Evolutionary conservation across 345 rosid genomes (phyloP).

Genomic region (Gynandropsis gynandra): DNA sequence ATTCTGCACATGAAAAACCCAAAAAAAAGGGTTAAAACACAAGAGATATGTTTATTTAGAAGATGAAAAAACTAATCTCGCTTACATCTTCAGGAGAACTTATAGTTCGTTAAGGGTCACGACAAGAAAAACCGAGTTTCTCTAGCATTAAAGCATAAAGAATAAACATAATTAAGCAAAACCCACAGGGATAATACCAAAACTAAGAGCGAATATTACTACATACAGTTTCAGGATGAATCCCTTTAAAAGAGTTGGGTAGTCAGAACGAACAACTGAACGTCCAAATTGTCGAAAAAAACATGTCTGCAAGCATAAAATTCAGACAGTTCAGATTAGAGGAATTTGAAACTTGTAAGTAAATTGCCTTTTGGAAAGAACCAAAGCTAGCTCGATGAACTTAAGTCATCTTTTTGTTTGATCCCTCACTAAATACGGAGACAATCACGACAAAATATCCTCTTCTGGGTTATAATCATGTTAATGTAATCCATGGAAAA

Average conservation of each 20-base stretch:
- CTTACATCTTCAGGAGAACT: no score
- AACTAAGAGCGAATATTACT: no score
- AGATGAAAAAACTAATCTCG: no score
- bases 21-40: slow-evolving; percentile 3
- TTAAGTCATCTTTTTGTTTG: no score
- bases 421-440: no score
- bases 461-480: neutral
- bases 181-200: slow-evolving; percentile 76
- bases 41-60: no score
- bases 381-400: no score
- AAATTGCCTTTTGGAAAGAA: neutral
- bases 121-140: neutral
- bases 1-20: slow-evolving; percentile 58
- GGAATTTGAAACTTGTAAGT: neutral
- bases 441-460: no score
- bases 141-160: neutral
- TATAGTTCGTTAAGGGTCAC: no score
- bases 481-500: slow-evolving; percentile 32
- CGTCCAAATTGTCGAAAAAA: slow-evolving; percentile 82
- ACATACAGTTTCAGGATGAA: no score
- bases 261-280: slow-evolving; percentile 84
- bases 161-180: slow-evolving; percentile 19
- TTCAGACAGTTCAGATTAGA: no score
- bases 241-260: no score
- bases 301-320: slow-evolving; percentile 58